Base-by-base conservation (phyloP, 2,329 filamentous ascomycete species). In the Didymella glomerata region DNA sequence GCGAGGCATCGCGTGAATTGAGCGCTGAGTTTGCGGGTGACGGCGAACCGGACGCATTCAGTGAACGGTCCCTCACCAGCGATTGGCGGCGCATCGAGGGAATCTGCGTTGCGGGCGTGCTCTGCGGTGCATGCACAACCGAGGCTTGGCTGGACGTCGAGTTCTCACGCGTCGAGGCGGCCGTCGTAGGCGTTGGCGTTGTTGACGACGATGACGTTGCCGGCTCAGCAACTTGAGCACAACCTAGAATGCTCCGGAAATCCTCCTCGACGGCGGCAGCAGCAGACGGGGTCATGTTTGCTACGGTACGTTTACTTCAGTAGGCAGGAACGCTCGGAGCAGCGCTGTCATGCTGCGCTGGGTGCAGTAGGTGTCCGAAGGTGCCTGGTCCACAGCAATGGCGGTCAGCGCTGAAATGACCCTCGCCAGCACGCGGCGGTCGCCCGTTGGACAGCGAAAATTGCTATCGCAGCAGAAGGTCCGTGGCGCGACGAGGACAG, bases 1-100 rank as follows among this genome's bases (percentile, higher is more conserved):
- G 81, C 48, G 81, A 83, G 28, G 77, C 75, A 66, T 82, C 82
- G 58, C 81, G 76, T 41, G 81, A 83, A 25, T 80, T 79, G 58
- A 75, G 69, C 36, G 81, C 81, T 61, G 80, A 82, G 54, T 72
- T 73, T 50, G 73, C 68, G 8, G 74, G 70, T 32, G 80, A 80
- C 20, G 78, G 72, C 42, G 72, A 71, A 63, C 60, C 69, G n/a
- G 74, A 71, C 59, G 64, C 61, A 64, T 69, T 71, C 42, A 73
- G 64, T 22, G 72, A 68, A 36, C 71, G 72, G 46, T 66, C 62
- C 22, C 68, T 67, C 46, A 64, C 68, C 51, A 72, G 68, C 22
- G 68, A 59, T 30, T 70, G 69, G 47, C 67, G 65, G 27, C 68
- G 71, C 66, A 59, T 54, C 7, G 56, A 38, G 50, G 50, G 46